A percentile compares a stretch with the other conserved stretches of the same genome.
Conservation (phyloP, 1,139 yeast genomes). For the Pichia sp. region DNA sequence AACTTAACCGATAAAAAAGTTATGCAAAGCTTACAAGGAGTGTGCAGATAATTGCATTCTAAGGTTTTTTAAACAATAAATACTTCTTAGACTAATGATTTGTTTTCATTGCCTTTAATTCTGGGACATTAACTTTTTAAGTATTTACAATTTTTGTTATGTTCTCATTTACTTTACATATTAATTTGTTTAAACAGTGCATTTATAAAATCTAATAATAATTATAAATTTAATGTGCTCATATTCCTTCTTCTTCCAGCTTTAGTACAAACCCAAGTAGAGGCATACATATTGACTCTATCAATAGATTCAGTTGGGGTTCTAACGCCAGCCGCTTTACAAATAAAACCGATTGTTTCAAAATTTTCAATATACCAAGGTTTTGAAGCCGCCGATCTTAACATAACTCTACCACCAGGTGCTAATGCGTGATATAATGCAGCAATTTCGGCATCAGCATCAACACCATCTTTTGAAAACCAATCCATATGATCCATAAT, state of each 20-base stretch:
- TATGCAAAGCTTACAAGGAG: too few relatives aligned
- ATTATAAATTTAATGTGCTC: conserved; percentile 26
- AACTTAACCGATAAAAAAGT: too few relatives aligned
- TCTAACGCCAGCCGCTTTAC: conserved; percentile 66
- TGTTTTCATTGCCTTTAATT: too few relatives aligned
- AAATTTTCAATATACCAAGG: conserved; percentile 78
- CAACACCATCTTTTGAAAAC: conserved; percentile 63
- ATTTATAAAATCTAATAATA: too few relatives aligned
- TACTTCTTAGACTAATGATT: too few relatives aligned
- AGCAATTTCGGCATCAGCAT: conserved; percentile 59
- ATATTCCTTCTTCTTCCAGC: conserved; percentile 24
- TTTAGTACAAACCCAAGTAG: conserved; percentile 79
- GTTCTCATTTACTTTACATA: too few relatives aligned
- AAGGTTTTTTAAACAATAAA: too few relatives aligned
- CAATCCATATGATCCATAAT: conserved; percentile 94
- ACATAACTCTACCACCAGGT: conserved; percentile 65
- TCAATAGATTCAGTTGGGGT: conserved; percentile 60
- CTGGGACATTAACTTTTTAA: too few relatives aligned
- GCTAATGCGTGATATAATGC: conserved; percentile 60
- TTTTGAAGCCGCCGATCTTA: conserved; percentile 64
- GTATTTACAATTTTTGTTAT: too few relatives aligned
- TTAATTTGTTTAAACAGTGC: too few relatives aligned
- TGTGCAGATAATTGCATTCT: too few relatives aligned
- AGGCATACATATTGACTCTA: conserved; percentile 81
- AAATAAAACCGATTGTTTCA: conserved; percentile 59